A percentile compares a stretch with the other conserved stretches of the same genome.
Conservation (phyloP, 805 yeast species). For the Candida gorgasii region DNA sequence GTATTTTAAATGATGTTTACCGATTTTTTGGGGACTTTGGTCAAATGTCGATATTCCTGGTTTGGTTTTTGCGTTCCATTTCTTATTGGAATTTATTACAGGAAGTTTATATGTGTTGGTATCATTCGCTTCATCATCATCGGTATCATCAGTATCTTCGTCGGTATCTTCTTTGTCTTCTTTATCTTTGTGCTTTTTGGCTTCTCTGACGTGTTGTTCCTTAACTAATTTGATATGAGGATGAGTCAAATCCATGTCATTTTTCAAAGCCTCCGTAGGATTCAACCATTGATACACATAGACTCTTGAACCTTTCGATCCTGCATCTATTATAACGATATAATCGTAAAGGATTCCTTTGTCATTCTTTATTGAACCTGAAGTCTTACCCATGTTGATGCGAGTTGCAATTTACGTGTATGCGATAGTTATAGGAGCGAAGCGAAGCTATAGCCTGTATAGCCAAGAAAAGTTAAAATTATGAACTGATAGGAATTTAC, state of each 20-base stretch:
- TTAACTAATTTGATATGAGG: conserved; percentile 3
- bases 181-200: not conserved
- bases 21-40: conserved; percentile 49
- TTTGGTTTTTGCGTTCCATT: conserved; percentile 53
- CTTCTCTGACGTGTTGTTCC: conserved; percentile 7
- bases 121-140: conserved; percentile 11
- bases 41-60: conserved; percentile 61
- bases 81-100: conserved; percentile 29
- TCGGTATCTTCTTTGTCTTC: conserved; percentile 1
- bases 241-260: conserved; percentile 19
- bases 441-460: too few species aligned
- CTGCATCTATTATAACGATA: conserved; percentile 63
- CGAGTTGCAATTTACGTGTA: not conserved
- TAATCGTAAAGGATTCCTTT: conserved; percentile 57
- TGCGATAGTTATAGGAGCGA: too few species aligned
- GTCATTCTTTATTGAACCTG: conserved; percentile 38
- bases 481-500: too few species aligned
- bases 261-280: conserved; percentile 30
- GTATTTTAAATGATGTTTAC: conserved; percentile 50
- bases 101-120: conserved; percentile 26
- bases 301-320: conserved; percentile 65
- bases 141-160: not conserved
- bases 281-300: conserved; percentile 58
- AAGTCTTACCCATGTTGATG: not conserved
- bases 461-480: too few species aligned